Base-by-base conservation (phyloP, 176 grass and related monocot species). In the Aechmea fasciata region DNA sequence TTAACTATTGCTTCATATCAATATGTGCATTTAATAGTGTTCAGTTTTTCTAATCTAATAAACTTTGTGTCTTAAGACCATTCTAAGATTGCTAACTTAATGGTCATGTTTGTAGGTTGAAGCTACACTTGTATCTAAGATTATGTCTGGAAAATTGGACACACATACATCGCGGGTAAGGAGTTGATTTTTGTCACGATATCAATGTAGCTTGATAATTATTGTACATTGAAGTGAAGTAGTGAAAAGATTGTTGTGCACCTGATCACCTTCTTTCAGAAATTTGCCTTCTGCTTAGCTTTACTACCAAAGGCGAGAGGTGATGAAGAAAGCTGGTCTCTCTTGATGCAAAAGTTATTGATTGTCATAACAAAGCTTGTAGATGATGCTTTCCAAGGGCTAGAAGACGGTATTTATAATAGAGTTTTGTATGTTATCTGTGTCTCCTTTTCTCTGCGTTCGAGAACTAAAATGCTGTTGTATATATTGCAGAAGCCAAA, bases 291-390 rank as follows among this genome's bases (percentile, higher is more conserved):
- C 69, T 75, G 84, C 48, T 90, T 92, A 74, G 89, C 89, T 33
- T 82, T 85, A 65, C 81, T 92, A 71, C 89, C 86, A 69, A 76
- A 73, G 78, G 49, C 76, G n/a, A 91, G 83, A 79, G 84, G 81
- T 63, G 83, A 85, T 29, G 85, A 83, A 51, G 82, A 86, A 50
- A 81, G 77, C 79, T 97, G 86, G 84, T 90, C 81, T 62, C 8
- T 85, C 59, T 90, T 92, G 86, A 83, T 97, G 68, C 83, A 79
- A 71, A 87, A 87, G 74, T 80, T 92, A 83, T 53, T 92, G 64
- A 87, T 97, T 52, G 49, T 63, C 18, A 75, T 90, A 73, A 88
- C 90, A 78, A 81, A 75, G 54, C 82, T 97, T 71, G 69, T 97
- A 69, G 79, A 85, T 69, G 86, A 97, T 79, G 79, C 84, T 66